Base-by-base conservation (phyloP, 345 rosid species). In the Lepidium africanum region DNA sequence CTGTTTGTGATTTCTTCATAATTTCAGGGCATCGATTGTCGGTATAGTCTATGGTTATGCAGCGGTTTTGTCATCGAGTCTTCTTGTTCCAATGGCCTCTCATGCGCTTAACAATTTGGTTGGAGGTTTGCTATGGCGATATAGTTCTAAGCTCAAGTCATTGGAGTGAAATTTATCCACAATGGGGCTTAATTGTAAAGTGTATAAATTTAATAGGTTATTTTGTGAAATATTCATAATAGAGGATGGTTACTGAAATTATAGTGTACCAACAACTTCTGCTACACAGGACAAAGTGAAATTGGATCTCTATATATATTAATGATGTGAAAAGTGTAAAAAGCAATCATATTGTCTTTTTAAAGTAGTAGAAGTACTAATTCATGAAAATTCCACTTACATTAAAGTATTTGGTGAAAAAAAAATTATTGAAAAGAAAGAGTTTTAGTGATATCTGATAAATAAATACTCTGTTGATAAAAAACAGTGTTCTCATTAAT, bases 11-110 rank as follows among this genome's bases (percentile, higher is more conserved):
- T 2, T 15, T 71, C 16, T 47, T 54, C 9, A 6, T 12, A 54
- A 43, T 74, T 67, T 50, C 81, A 94, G 97, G 99, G 97, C 92
- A 25, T 87, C 92, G 13, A 79, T 87, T 68, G 99, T 89, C 0
- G 97, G 97, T 46, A 54, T 85, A 43, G 67, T 76, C 5, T 94
- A 88, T 41, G 93, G 96, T 54, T 91, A 80, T 39, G 86, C 95
- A 10, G 76, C 93, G 11, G 73, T 81, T 56, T 36, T 76, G 38
- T 82, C 97, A 2, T 84, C 90, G 3, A 85, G 90, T 80, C 59
- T 91, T 63, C 0, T 81, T 6, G 97, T 83, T 45, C 87, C 97
- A 0, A 83, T 88, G 86, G 94, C 82, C 43, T 81, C 92, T 19
- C 97, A 93, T 38, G 81, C 92, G 2, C 48, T 88, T 72, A 90